These are phyloP conservation scores for Calonectria hongkongensis DNA, from an alignment of 2,329 filamentous ascomycete genomes.

Conservation along the genomic window DNA sequence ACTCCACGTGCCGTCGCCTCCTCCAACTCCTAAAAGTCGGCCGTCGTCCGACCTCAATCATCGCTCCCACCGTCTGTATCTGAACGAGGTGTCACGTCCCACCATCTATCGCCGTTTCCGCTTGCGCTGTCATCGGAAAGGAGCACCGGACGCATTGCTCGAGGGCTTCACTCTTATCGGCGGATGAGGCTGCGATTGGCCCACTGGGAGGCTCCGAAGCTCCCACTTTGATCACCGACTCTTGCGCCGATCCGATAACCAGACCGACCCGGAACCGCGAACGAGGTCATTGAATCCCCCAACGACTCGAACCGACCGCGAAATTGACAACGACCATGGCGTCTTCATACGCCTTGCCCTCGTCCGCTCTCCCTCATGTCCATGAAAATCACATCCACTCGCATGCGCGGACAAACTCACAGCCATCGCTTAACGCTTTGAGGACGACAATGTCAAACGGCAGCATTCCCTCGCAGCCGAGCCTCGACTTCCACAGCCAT, in stretches of 20 bases:
- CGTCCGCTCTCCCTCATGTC: conserved; percentile 68
- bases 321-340: conserved; percentile 63
- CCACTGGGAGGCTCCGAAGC: conserved; percentile 44
- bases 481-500: conserved; percentile 56
- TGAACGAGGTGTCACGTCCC: conserved; percentile 46
- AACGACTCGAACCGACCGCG: conserved; percentile 25
- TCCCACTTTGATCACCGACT: conserved; percentile 46
- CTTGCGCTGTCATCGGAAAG: conserved; percentile 30
- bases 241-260: conserved; percentile 49
- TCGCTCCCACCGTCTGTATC: conserved; percentile 36
- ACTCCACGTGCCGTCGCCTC: conserved; percentile 52
- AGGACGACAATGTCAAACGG: conserved; percentile 59
- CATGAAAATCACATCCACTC: conserved; percentile 66
- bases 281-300: conserved; percentile 20
- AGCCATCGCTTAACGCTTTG: conserved; percentile 63
- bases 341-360: conserved; percentile 73
- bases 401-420: conserved; percentile 62
- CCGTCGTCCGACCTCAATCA: conserved; percentile 45
- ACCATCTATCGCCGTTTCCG: conserved; percentile 40
- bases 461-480: conserved; percentile 55
- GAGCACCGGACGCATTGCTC: conserved; percentile 40
- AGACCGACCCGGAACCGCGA: conserved; percentile 39
- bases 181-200: conserved; percentile 55
- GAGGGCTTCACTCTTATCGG: conserved; percentile 33
- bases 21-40: conserved; percentile 49